Evolutionary conservation across 768 basidiomycete genomes (phyloP).

Genomic region (Tricholoma saponaceum): DNA sequence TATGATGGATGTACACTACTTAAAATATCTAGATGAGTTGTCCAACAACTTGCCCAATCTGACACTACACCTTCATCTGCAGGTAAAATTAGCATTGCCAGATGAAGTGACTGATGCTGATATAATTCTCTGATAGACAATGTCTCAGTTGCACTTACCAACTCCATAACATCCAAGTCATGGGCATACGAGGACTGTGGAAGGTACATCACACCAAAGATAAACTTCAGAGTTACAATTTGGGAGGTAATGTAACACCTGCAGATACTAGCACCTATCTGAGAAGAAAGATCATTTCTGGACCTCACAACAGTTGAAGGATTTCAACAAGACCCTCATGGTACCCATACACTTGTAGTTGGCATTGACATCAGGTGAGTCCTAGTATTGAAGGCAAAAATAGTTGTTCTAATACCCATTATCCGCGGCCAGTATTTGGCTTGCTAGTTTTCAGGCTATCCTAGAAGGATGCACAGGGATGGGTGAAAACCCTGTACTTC

Average conservation of each 20-base stretch:
- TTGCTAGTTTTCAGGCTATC: conserved; percentile 5
- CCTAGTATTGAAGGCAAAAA: too few relatives aligned
- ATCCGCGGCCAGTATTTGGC: neutral
- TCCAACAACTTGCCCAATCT: too few relatives aligned
- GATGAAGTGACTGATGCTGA: too few relatives aligned
- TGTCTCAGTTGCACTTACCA: too few relatives aligned
- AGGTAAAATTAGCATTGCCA: too few relatives aligned
- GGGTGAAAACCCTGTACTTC: conserved; percentile 36
- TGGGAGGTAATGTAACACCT: too few relatives aligned
- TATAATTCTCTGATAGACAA: too few relatives aligned
- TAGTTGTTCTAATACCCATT: neutral
- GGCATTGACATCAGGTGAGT: neutral
- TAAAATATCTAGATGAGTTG: too few relatives aligned
- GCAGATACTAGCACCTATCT: neutral
- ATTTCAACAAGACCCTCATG: neutral
- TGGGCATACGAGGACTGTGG: neutral
- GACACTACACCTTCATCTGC: too few relatives aligned
- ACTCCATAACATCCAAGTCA: neutral
- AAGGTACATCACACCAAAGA: neutral
- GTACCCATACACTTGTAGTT: neutral
- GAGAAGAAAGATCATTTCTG: neutral
- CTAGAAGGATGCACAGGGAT: conserved; percentile 6
- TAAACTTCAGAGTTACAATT: too few relatives aligned
- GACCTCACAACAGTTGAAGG: neutral
- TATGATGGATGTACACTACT: too few relatives aligned